A percentile compares a stretch with the other conserved stretches of the same genome.
Conservation (phyloP, 169 alveolate species). For the Amoebophrya sp. region DNA sequence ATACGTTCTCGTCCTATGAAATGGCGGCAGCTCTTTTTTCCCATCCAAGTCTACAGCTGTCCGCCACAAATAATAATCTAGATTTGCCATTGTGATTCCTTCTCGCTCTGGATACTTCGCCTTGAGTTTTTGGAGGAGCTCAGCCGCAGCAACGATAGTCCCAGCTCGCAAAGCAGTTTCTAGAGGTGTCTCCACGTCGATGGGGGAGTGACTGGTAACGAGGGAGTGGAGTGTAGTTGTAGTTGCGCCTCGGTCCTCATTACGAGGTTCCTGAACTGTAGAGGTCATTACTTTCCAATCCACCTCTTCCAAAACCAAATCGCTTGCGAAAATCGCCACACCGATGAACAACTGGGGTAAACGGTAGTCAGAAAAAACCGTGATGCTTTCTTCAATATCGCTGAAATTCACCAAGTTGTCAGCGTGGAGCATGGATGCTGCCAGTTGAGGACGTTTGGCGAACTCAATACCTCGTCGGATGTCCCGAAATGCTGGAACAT, state of each 20-base stretch:
- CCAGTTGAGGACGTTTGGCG: not conserved
- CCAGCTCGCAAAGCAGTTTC: no score
- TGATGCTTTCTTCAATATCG: not conserved
- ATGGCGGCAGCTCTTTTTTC: not conserved
- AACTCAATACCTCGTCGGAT: not conserved
- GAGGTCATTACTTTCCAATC: no score
- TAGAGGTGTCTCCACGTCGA: no score
- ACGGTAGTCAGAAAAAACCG: not conserved
- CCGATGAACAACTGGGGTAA: not conserved
- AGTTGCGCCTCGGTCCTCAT: not conserved
- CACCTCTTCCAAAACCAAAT: no score
- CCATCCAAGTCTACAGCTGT: not conserved
- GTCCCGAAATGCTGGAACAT: not conserved
- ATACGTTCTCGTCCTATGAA: not conserved
- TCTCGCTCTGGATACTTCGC: not conserved
- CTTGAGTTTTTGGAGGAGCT: not conserved
- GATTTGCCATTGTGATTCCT: not conserved
- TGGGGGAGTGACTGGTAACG: no score
- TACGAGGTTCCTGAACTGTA: no score
- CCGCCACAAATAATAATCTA: not conserved
- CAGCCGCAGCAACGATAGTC: no score
- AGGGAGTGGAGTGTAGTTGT: no score
- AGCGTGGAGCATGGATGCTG: not conserved
- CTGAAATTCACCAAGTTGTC: not conserved
- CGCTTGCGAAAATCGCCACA: not conserved